Evolutionary conservation across 108 stramenopile species (phyloP).

Genomic region (Cyclotella cryptica): DNA sequence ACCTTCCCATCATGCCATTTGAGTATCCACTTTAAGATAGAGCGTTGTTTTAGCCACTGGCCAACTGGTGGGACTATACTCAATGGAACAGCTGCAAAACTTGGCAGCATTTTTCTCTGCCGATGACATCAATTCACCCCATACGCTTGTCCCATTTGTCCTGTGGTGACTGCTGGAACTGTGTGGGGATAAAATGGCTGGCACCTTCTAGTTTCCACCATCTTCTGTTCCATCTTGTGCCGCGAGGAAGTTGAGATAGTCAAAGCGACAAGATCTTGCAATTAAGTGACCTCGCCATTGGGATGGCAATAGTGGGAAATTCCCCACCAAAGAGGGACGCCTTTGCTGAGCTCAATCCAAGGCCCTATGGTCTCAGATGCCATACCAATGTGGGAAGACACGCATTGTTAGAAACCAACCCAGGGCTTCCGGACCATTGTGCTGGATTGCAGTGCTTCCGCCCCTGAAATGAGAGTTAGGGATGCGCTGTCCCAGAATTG

Average conservation of each 20-base stretch:
- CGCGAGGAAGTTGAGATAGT: neutral
- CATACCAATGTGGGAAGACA: neutral
- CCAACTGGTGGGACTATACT: too few relatives aligned
- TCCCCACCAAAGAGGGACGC: neutral
- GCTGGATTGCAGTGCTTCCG: neutral
- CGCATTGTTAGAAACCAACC: too few relatives aligned
- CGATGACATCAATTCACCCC: too few relatives aligned
- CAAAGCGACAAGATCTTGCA: neutral
- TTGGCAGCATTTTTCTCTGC: too few relatives aligned
- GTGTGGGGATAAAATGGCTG: too few relatives aligned
- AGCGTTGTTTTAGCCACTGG: too few relatives aligned
- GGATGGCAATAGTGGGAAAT: neutral
- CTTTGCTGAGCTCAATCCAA: neutral
- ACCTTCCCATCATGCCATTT: too few relatives aligned
- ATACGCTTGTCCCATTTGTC: too few relatives aligned
- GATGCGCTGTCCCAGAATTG: neutral
- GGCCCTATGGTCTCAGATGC: neutral
- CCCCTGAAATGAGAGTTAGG: conserved; percentile 2
- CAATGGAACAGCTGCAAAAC: too few relatives aligned
- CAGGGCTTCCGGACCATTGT: neutral
- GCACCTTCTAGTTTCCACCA: neutral
- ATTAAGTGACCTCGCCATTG: neutral
- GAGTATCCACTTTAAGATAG: too few relatives aligned
- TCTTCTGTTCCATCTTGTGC: neutral
- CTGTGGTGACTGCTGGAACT: neutral